Conservation (phyloP, 768 basidiomycete species). For the Galerina marginata region DNA sequence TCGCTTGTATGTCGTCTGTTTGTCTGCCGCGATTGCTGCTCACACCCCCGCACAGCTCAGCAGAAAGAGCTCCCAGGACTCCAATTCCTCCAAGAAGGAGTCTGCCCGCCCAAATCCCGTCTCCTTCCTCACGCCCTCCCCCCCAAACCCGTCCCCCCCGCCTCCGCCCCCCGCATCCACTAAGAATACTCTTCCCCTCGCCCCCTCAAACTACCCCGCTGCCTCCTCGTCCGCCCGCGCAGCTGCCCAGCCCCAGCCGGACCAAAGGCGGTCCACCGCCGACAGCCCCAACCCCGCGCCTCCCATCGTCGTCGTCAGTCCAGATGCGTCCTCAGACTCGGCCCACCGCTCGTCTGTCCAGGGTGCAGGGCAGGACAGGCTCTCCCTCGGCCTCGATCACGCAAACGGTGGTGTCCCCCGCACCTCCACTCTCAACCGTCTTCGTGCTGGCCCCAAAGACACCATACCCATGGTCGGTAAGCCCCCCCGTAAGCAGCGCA, state of each 20-base stretch:
- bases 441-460: conserved; percentile 88
- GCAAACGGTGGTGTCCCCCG: conserved; percentile 65
- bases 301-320: conserved; percentile 86
- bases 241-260: conserved; percentile 48
- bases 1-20: conserved; percentile 60
- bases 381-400: conserved; percentile 53
- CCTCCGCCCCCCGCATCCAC: conserved; percentile 43
- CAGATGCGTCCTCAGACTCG: conserved; percentile 63
- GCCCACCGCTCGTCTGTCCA: conserved; percentile 46
- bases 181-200: conserved; percentile 24
- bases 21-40: conserved; percentile 16
- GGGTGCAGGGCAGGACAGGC: conserved; percentile 46
- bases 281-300: conserved; percentile 62
- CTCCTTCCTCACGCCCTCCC: conserved; percentile 49
- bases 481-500: conserved; percentile 96
- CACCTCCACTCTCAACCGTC: conserved; percentile 70
- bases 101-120: conserved; percentile 30
- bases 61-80: conserved; percentile 71
- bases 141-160: conserved; percentile 66
- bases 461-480: conserved; percentile 97
- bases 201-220: conserved; percentile 40
- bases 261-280: conserved; percentile 59
- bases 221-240: conserved; percentile 47
- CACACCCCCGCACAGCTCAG: conserved; percentile 53
- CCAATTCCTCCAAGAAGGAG: conserved; percentile 73